Evolutionary conservation across 306 rosid species (phyloP), one percentile per base, ranked within the genome.

Genomic region (Rosa persica): DNA sequence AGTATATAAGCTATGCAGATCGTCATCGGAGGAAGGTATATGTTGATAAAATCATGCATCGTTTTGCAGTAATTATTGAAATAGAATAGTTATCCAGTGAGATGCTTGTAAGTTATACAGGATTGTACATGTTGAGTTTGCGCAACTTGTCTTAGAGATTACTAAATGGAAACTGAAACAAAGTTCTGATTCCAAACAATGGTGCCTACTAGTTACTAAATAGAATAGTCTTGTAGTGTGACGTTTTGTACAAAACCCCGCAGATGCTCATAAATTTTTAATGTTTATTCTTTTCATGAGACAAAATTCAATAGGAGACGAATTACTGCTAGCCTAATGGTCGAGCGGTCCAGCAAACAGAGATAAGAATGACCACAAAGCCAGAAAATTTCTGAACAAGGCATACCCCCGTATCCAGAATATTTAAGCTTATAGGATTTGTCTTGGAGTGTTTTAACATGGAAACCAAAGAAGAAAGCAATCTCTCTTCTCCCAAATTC

Each of bases 11-110:
- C 90, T 82, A 92, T 72, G 67, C 36, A 69, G 98, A 94, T 80
- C 97, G 98, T 81, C 91, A 94, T 79, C 90, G 97, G 70, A 88
- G 97, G 81, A 92, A 94, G 98, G 98, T 94, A 83, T 71, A 79
- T 75, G 52, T 77, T 81, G 74, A 78, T 76, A 80, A 48, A 69
- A 1, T 78, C 34, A 25, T 52, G 15, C 27, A 64, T 8, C 8
- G 44, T 51, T 5, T 22, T 74, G 34, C 75, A 38, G 25, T 48
- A 19, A 25, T 67, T 74, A 68, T 76, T 64, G 66, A 11, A 68
- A 57, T 39, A 68, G 73, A 60, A 27, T 74, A 70, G 76, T 61
- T 70, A 71, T 57, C 36, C 34, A 19, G 39, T 19, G 20, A 38
- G 27, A 60, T 23, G 67, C 38, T 51, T 20, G 9, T n/a, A 23